Percentiles rank a stretch among this genome's conserved stretches.
These are phyloP conservation scores for Neonectria faginata DNA, from an alignment of 2,329 filamentous ascomycete species.

Conservation along the genomic window DNA sequence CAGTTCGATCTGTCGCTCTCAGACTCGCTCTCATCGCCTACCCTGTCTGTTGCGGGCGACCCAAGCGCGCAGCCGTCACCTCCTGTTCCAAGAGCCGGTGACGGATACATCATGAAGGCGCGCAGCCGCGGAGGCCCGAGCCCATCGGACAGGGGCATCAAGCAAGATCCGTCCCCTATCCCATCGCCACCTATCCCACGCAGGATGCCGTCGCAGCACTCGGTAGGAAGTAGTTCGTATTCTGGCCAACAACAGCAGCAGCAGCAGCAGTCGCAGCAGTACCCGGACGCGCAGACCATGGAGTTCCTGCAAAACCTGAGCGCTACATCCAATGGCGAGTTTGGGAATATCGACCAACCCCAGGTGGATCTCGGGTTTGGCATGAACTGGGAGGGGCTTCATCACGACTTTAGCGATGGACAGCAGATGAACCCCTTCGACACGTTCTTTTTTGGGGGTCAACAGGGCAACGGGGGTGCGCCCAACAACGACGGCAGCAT, in stretches of 20 bases:
- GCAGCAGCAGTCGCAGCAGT: constrained; percentile 50
- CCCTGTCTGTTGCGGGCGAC: constrained; percentile 53
- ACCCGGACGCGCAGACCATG: constrained; percentile 63
- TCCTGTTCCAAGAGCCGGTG: constrained; percentile 50
- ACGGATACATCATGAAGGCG: constrained; percentile 48
- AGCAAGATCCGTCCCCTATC: constrained; percentile 50
- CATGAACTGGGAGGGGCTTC: constrained; percentile 71
- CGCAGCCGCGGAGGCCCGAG: constrained; percentile 47
- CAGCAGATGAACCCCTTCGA: constrained; percentile 77
- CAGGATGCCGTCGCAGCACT: constrained; percentile 51
- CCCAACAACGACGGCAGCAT: constrained; percentile 41
- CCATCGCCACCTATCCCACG: constrained; percentile 58
- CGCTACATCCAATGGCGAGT: constrained; percentile 48
- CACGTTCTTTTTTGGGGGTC: constrained; percentile 77
- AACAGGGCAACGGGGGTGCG: constrained; percentile 47
- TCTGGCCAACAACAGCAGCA: constrained; percentile 44
- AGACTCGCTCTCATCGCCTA: constrained; percentile 56
- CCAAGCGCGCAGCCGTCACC: constrained; percentile 55
- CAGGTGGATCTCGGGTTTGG: constrained; percentile 75
- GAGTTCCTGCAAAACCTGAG: constrained; percentile 65
- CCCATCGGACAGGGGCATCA: constrained; percentile 45
- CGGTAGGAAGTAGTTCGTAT: constrained; percentile 48
- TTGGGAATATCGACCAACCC: constrained; percentile 54
- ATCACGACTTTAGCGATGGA: constrained; percentile 71
- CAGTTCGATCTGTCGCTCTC: constrained; percentile 53